Evolutionary conservation across 2,329 filamentous ascomycete genomes (phyloP), one percentile per base, ranked within the genome.

Genomic region (Microthyrium microscopicum): DNA sequence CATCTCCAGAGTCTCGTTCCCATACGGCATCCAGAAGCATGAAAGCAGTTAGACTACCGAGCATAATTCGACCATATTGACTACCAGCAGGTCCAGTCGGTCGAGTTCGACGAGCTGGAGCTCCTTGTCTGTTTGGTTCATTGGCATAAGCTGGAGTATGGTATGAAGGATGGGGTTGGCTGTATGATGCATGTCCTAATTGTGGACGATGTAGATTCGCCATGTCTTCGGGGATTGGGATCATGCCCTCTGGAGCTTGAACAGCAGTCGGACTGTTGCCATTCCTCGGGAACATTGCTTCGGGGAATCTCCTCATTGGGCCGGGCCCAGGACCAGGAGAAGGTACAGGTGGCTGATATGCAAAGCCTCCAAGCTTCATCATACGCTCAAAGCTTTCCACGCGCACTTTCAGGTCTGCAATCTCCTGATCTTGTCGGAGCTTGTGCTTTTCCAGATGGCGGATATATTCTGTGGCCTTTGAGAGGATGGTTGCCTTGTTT

Each of bases 391-490:
- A 61, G 29, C 54, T 53, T 20, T 59, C 52, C 24, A 94, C 70
- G 20, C 82, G 72, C 29, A 73, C 72, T 52, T 87, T 85, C 58
- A 93, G 70, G 11, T 70, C 70, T 20, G 60, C 66, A 48, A 93
- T 85, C 51, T 95, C 84, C 29, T 92, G 82, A 33, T 75, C 62
- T 7, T 94, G 61, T 5, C 79, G 73, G 42, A 74, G 79, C 46
- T 92, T 92, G 9, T 84, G 74, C 58, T 91, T 91, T 54, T 95
- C 87, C 2, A 95, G 61, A 55, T 95, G 85, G 24, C 77, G 72
- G 43, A 95, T 95, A 46, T 95, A 95, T 52, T 95, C 87, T 5
- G 87, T 94, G 3, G 87, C 87, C 54, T 95, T 95, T 42, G 82
- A 85, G 27, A 95, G 60, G 32, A 95, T 83, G 2, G 85, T 94